Conservation (phyloP, 345 rosid genomes). For the Salix exigua region DNA sequence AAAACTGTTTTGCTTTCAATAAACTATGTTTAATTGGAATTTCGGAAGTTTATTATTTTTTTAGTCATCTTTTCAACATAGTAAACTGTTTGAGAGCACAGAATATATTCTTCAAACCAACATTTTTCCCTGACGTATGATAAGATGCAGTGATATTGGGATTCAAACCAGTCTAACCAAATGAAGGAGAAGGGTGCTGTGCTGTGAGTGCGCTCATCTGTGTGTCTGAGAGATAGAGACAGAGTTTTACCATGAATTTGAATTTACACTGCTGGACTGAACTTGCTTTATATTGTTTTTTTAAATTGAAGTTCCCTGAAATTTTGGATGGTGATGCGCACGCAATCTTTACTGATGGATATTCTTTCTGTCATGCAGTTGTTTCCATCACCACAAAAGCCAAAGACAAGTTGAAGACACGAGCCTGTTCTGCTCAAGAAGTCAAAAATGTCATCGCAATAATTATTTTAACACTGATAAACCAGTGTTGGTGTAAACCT, state of each 20-base stretch:
- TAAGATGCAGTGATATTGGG: background rate
- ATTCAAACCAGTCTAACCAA: background rate
- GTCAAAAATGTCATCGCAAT: slow-evolving; percentile 22
- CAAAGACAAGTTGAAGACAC: slow-evolving; percentile 44
- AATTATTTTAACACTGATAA: slow-evolving; percentile 15
- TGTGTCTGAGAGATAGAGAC: background rate
- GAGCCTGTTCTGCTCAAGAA: slow-evolving; percentile 12
- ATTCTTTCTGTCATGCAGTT: slow-evolving; percentile 40
- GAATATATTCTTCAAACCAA: background rate
- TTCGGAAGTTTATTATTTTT: background rate
- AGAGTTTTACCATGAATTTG: background rate
- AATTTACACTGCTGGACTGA: background rate
- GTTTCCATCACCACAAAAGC: slow-evolving; percentile 61
- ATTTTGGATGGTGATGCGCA: background rate
- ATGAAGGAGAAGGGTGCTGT: background rate
- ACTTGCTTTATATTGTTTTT: background rate
- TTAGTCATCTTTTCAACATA: background rate
- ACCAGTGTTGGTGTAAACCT: slow-evolving; percentile 30
- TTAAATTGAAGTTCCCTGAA: background rate
- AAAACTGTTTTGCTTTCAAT: background rate
- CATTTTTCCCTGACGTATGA: background rate
- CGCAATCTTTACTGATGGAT: background rate
- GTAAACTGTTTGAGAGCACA: background rate
- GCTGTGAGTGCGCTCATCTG: background rate
- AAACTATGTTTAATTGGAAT: background rate